Base-by-base conservation (phyloP, 1,139 yeast genomes). In the Diutina siamensis region DNA sequence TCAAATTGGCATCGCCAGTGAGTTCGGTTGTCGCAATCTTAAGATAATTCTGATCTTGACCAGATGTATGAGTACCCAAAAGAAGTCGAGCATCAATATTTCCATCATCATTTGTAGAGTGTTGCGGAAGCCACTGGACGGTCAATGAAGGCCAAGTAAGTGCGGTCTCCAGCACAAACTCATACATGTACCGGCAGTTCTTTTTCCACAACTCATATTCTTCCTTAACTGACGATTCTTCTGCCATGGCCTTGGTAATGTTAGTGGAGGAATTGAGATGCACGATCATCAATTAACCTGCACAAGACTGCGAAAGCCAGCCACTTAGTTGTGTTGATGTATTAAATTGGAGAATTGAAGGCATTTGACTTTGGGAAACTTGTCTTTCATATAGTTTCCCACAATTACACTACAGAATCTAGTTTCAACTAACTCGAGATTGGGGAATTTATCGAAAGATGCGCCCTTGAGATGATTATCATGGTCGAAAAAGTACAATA, bases 11-110 rank as follows among this genome's bases (percentile, higher is more conserved):
- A 3, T 50, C 44, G 58, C 51, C 45, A 41, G 62, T 25, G 54
- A 53, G 51, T 58, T 49, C 1, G 95, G 95, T 76, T 3, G 78
- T 65, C 2, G 92, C 95, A 28, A 88, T 64, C 57, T 92, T 84
- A 51, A 92, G 62, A 59, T 78, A 86, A 58, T 92, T 85, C 3
- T 74, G 74, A 47, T 81, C 94, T 48, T 77, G 80, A 2, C 87
- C 94, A 1, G 89, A 77, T 0, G 97, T 86, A 57, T 86, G 89
- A 0, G 98, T 92, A 12, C 97, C 95, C 38, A 89, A 63, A 20
- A 89, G 60, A 47, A 92, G 60, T 44, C 58, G 61, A 28, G 72
- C 59, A 55, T 69, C 64, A 58, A 75, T 50, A 57, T 74, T 52
- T 51, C 72, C 57, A 62, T 59, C 59, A n/a, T 49, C 53, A 20